A percentile compares a stretch with the other conserved stretches of the same genome.
Conservation (phyloP, 306 rosid species). For the Glycine latifolia region DNA sequence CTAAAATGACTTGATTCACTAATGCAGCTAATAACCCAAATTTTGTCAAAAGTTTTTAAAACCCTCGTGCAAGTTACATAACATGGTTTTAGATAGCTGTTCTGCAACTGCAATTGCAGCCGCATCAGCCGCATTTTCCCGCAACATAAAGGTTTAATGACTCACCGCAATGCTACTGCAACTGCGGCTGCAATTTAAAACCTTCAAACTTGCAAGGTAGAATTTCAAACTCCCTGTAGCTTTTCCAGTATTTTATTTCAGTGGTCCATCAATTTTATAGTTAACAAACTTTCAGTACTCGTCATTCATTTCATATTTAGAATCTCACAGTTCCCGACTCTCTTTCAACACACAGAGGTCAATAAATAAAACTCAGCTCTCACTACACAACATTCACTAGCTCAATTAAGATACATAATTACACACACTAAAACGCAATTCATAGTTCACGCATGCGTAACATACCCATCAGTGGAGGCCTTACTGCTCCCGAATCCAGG, state of each 20-base stretch:
- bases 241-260: neutral
- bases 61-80: constrained; percentile 5
- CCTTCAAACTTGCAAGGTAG: neutral
- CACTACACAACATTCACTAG: constrained; percentile 13
- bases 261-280: neutral
- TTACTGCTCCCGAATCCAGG: constrained; percentile 75
- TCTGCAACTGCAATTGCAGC: no score
- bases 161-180: no score
- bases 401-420: neutral
- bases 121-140: no score
- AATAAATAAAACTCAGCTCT: constrained; percentile 28
- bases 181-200: no score
- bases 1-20: constrained; percentile 19
- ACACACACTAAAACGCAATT: constrained; percentile 16
- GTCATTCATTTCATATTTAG: neutral
- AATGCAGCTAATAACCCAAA: neutral
- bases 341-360: neutral
- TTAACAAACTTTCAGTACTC: neutral
- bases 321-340: neutral
- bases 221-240: neutral
- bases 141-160: no score
- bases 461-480: constrained; percentile 69
- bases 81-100: no score
- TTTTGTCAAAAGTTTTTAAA: constrained; percentile 3
- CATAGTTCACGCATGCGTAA: neutral